Evolutionary conservation across 192 early-diverging fungal genomes (phyloP).

Genomic region (Borealophlyctis nickersoniae): DNA sequence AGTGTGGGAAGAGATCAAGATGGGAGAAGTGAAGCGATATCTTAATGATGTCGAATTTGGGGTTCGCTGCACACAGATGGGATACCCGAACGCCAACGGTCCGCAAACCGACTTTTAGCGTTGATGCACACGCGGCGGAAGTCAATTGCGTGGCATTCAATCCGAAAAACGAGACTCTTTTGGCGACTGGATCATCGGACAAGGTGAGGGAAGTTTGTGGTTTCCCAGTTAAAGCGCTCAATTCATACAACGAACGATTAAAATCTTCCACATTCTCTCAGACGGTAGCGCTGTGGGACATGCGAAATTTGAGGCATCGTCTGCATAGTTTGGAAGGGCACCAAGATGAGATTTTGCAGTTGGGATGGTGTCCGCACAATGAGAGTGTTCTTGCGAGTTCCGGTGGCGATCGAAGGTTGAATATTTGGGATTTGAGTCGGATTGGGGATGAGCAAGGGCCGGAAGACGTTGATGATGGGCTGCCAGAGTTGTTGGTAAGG

Average conservation of each 20-base stretch:
- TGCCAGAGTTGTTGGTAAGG: slow-evolving; percentile 86
- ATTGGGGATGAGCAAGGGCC: slow-evolving; percentile 93
- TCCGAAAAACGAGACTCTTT: slow-evolving; percentile 81
- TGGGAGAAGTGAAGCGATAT: no score
- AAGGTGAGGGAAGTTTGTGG: no score
- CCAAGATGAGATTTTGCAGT: slow-evolving; percentile 87
- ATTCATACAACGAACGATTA: no score
- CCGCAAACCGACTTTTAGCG: slow-evolving; percentile 63
- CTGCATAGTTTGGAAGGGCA: slow-evolving; percentile 87
- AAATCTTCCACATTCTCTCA: no score
- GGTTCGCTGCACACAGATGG: slow-evolving; percentile 60
- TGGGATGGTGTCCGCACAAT: slow-evolving; percentile 91
- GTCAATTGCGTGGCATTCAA: slow-evolving; percentile 96
- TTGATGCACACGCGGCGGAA: slow-evolving; percentile 84
- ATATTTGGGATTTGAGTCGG: slow-evolving; percentile 91
- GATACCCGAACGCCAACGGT: slow-evolving; percentile 73
- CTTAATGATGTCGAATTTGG: no score
- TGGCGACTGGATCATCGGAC: slow-evolving; percentile 94
- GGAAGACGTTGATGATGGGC: slow-evolving; percentile 97
- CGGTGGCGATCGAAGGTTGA: slow-evolving; percentile 81
- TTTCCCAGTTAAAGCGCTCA: no score
- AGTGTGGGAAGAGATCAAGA: no score
- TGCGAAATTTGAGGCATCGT: slow-evolving; percentile 82
- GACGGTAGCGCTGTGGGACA: slow-evolving; percentile 93
- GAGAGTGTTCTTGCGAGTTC: slow-evolving; percentile 91